phyloP scores from a whole-genome alignment of 2,329 filamentous ascomycete species.

The Penicillium sp. region DNA sequence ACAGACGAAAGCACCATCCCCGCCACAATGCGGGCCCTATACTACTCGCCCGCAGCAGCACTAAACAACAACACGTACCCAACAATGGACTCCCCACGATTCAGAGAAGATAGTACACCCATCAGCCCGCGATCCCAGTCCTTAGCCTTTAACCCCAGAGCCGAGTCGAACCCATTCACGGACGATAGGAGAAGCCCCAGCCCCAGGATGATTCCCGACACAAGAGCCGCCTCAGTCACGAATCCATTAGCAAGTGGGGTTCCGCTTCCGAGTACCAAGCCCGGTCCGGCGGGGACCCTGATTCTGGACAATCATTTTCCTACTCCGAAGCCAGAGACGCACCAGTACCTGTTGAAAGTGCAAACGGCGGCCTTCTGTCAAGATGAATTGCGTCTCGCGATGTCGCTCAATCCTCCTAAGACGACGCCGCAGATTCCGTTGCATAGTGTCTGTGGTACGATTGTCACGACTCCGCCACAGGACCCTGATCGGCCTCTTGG shows the following conservation, averaged over 20 bases:
- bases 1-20: slow-evolving; percentile 40
- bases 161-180: neutral
- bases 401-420: slow-evolving; percentile 28
- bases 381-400: slow-evolving; percentile 35
- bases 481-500: slow-evolving; percentile 32
- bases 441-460: slow-evolving; percentile 43
- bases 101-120: neutral
- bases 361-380: slow-evolving; percentile 40
- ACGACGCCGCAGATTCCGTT: slow-evolving; percentile 39
- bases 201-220: neutral
- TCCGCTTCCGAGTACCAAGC: neutral
- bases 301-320: slow-evolving; percentile 38
- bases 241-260: neutral
- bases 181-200: neutral
- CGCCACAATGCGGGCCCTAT: slow-evolving; percentile 40
- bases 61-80: neutral
- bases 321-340: slow-evolving; percentile 34
- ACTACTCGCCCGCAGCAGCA: slow-evolving; percentile 27
- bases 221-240: neutral
- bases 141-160: neutral
- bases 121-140: neutral
- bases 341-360: slow-evolving; percentile 46
- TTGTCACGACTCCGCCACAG: slow-evolving; percentile 36
- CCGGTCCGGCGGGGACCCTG: slow-evolving; percentile 16
- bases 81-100: neutral